Evolutionary conservation across 2,329 filamentous ascomycete genomes (phyloP).

Genomic region (Neofusicoccum cordaticola): DNA sequence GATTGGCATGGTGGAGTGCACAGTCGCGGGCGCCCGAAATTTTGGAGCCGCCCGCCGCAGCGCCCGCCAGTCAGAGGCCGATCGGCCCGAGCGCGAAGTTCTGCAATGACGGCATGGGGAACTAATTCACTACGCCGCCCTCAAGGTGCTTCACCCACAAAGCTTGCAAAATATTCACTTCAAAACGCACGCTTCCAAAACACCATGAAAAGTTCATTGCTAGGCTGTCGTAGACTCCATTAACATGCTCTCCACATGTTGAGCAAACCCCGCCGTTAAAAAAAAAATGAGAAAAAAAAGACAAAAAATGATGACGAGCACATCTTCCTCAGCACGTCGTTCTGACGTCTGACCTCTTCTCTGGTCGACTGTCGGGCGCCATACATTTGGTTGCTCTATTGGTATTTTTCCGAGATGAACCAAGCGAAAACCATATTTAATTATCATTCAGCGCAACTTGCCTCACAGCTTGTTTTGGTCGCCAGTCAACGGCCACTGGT

Average conservation of each 20-base stretch:
- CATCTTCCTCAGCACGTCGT: not conserved
- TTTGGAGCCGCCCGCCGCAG: not conserved
- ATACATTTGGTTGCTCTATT: constrained; percentile 14
- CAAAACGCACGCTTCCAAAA: not conserved
- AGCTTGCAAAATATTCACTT: not conserved
- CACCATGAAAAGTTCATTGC: not conserved
- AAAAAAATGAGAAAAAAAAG: not conserved
- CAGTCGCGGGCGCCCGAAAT: not conserved
- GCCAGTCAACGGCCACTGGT: constrained; percentile 87
- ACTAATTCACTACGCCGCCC: not conserved
- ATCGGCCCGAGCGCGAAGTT: not conserved
- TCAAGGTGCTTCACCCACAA: not conserved
- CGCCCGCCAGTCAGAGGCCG: no score
- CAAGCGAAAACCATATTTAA: constrained; percentile 4
- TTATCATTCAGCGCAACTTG: not conserved
- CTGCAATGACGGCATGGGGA: constrained; percentile 4
- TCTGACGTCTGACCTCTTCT: not conserved
- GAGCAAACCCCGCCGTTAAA: constrained; percentile 1
- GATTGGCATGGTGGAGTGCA: not conserved
- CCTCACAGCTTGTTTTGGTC: constrained; percentile 76
- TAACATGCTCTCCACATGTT: constrained; percentile 5
- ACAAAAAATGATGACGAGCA: not conserved
- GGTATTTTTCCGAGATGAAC: constrained; percentile 8
- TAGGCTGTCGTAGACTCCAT: constrained; percentile 14
- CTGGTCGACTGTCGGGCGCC: constrained; percentile 2